A percentile compares a stretch with the other conserved stretches of the same genome.
These are phyloP conservation scores for Candida sojae DNA, from an alignment of 1,139 yeast species.

Conservation along the genomic window DNA sequence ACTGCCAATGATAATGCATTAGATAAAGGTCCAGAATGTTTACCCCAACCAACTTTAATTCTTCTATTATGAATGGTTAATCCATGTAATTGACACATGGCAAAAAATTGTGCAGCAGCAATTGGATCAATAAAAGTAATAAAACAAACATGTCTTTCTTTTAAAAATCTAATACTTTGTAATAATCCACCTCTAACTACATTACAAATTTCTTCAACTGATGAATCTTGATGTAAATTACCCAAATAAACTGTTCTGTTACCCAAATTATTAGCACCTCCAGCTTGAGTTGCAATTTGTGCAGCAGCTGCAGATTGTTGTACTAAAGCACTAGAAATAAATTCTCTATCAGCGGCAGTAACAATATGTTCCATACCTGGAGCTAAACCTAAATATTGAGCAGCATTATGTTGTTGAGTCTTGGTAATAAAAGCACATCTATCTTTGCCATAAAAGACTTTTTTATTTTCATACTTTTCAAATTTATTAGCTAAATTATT, in stretches of 20 bases:
- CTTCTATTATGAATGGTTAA: slow-evolving; percentile 77
- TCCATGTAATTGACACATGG: slow-evolving; percentile 82
- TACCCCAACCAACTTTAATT: slow-evolving; percentile 95
- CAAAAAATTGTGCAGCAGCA: slow-evolving; percentile 93
- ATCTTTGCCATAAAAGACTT: slow-evolving; percentile 64
- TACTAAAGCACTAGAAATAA: slow-evolving; percentile 58
- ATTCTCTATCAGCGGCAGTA: slow-evolving; percentile 76
- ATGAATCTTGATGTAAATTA: slow-evolving; percentile 80
- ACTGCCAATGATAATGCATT: slow-evolving; percentile 80
- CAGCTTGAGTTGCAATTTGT: slow-evolving; percentile 71
- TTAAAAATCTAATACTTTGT: slow-evolving; percentile 70
- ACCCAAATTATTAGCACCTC: slow-evolving; percentile 79
- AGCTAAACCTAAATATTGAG: slow-evolving; percentile 88
- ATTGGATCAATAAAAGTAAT: slow-evolving; percentile 88
- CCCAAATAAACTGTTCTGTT: slow-evolving; percentile 93
- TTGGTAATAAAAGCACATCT: slow-evolving; percentile 78
- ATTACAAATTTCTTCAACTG: slow-evolving; percentile 90
- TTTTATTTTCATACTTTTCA: slow-evolving; percentile 56
- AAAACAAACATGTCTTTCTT: slow-evolving; percentile 86
- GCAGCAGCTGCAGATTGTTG: slow-evolving; percentile 75
- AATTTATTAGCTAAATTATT: slow-evolving; percentile 52
- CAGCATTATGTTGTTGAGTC: slow-evolving; percentile 96
- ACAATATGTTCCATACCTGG: slow-evolving; percentile 87
- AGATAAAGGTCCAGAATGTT: slow-evolving; percentile 88
- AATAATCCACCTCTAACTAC: slow-evolving; percentile 90